Evolutionary conservation across 2,329 filamentous ascomycete species (phyloP).

Genomic region (Penicillium sp.): DNA sequence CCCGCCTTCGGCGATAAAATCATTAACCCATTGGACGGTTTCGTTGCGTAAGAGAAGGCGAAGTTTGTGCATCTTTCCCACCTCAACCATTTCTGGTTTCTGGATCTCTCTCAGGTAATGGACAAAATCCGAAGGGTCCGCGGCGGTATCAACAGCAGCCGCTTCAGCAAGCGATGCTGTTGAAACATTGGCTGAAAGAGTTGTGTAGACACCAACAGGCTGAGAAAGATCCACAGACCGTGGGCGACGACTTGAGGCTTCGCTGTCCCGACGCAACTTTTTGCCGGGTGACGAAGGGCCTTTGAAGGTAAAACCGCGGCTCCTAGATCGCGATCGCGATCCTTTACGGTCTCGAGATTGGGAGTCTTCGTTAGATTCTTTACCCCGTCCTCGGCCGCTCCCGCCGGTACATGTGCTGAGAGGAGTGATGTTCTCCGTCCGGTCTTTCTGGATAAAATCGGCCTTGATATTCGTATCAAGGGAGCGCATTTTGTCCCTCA

Average conservation of each 20-base stretch:
- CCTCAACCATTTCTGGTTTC: slow-evolving; percentile 79
- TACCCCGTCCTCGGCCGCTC: slow-evolving; percentile 43
- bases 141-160: slow-evolving; percentile 69
- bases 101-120: slow-evolving; percentile 77
- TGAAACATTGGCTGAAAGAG: slow-evolving; percentile 55
- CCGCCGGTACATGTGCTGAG: slow-evolving; percentile 43
- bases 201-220: slow-evolving; percentile 56
- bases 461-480: slow-evolving; percentile 88
- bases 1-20: slow-evolving; percentile 83
- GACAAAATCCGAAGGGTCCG: slow-evolving; percentile 80
- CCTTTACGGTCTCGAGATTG: slow-evolving; percentile 47
- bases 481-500: slow-evolving; percentile 91
- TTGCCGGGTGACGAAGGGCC: slow-evolving; percentile 70
- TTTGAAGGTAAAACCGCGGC: slow-evolving; percentile 76
- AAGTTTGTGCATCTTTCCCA: slow-evolving; percentile 93
- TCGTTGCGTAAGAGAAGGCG: slow-evolving; percentile 87
- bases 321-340: slow-evolving; percentile 56
- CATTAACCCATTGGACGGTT: slow-evolving; percentile 91
- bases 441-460: slow-evolving; percentile 90
- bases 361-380: slow-evolving; percentile 41
- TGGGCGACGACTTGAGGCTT: slow-evolving; percentile 64
- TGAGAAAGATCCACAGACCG: slow-evolving; percentile 71
- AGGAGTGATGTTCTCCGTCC: slow-evolving; percentile 61
- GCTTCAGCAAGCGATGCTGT: slow-evolving; percentile 57
- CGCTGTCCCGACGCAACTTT: slow-evolving; percentile 67